Evolutionary conservation across 805 yeast genomes (phyloP).

Genomic region (Wickerhamomyces ciferrii): DNA sequence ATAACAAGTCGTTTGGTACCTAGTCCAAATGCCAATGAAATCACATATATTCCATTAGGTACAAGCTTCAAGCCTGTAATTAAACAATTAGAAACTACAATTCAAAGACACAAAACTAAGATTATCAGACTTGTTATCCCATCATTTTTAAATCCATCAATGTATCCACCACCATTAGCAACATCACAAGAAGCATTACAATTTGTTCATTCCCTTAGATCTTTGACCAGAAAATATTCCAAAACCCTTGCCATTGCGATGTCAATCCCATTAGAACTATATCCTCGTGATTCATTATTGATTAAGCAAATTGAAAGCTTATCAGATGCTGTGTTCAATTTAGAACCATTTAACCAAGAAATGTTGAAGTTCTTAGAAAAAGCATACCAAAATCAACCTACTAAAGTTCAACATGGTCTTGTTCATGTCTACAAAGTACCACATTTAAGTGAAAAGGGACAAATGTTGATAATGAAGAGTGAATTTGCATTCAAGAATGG

Average conservation of each 20-base stretch:
- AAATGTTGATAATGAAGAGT: conserved; percentile 67
- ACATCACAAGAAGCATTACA: conserved; percentile 46
- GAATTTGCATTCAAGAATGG: conserved; percentile 89
- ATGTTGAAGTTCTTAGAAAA: conserved; percentile 60
- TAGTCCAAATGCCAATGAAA: conserved; percentile 55
- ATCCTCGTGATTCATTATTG: conserved; percentile 46
- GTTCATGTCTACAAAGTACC: conserved; percentile 74
- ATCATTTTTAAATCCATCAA: conserved; percentile 71
- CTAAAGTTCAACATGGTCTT: conserved; percentile 80
- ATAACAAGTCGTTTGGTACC: conserved; percentile 69
- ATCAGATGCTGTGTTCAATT: conserved; percentile 62
- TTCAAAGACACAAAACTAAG: conserved; percentile 37
- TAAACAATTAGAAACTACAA: conserved; percentile 37
- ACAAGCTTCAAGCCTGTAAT: conserved; percentile 24
- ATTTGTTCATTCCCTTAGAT: conserved; percentile 54
- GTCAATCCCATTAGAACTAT: conserved; percentile 62
- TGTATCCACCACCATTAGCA: conserved; percentile 50
- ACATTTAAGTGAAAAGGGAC: conserved; percentile 66
- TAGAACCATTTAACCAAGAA: conserved; percentile 80
- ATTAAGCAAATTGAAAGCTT: conserved; percentile 51
- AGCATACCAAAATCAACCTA: conserved; percentile 66
- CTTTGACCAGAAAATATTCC: conserved; percentile 42
- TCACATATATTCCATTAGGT: conserved; percentile 45
- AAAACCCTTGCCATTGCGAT: conserved; percentile 43
- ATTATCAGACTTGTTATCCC: conserved; percentile 70